These are phyloP conservation scores for Phialocephala subalpina DNA, from an alignment of 2,329 filamentous ascomycete genomes.

Conservation along the genomic window DNA sequence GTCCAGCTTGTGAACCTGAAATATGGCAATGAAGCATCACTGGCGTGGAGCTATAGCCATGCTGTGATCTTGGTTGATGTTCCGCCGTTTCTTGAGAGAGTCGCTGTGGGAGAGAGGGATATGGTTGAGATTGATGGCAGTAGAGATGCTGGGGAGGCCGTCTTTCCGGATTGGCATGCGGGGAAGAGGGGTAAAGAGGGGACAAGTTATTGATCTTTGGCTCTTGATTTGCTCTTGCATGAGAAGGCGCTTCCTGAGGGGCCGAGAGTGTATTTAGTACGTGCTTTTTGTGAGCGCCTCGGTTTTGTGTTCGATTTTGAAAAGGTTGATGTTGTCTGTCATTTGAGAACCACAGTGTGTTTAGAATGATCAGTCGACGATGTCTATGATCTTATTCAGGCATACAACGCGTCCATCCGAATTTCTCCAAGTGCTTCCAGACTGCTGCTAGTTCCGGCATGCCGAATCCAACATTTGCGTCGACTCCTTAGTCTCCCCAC, in stretches of 20 bases:
- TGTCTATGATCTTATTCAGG: background rate
- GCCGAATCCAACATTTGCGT: background rate
- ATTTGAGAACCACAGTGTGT: too few relatives aligned
- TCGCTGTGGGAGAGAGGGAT: background rate
- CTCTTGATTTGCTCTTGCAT: too few relatives aligned
- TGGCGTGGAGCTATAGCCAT: slow-evolving; percentile 32
- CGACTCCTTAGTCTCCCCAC: background rate
- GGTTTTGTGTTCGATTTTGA: too few relatives aligned
- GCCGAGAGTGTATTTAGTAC: too few relatives aligned
- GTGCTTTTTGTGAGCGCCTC: too few relatives aligned
- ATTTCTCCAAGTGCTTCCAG: background rate
- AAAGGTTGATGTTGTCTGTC: too few relatives aligned
- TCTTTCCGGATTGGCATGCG: slow-evolving; percentile 5
- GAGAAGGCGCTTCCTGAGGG: too few relatives aligned
- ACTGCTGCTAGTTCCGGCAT: background rate
- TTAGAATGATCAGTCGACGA: too few relatives aligned
- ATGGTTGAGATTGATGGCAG: background rate
- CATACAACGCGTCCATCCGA: background rate
- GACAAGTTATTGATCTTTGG: background rate
- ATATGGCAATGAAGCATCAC: slow-evolving; percentile 10
- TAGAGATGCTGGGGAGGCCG: background rate
- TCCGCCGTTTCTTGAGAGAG: slow-evolving; percentile 8
- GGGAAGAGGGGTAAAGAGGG: background rate
- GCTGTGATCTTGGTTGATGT: slow-evolving; percentile 30
- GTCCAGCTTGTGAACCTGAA: slow-evolving; percentile 24